Percentiles rank a stretch among this genome's conserved stretches.
Conservation (phyloP, 2,329 filamentous ascomycete genomes). For the Davidsoniella eucalypti region DNA sequence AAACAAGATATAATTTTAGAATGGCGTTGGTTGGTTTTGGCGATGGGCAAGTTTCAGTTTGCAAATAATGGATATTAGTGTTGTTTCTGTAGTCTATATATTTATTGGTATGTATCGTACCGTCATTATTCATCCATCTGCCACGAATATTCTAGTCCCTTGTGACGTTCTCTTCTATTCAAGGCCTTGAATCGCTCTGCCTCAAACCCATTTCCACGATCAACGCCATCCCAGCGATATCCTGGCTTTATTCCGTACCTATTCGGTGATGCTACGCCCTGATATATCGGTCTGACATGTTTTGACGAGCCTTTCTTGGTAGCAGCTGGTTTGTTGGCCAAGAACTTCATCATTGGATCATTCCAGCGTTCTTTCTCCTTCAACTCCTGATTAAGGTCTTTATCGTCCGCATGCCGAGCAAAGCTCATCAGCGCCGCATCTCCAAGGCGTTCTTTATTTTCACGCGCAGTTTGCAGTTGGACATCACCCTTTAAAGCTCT, state of each 20-base stretch:
- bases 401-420: slow-evolving; percentile 69
- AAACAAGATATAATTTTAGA: too few species aligned
- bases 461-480: slow-evolving; percentile 52
- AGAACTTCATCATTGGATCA: slow-evolving; percentile 74
- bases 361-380: slow-evolving; percentile 72
- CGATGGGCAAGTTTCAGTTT: too few species aligned
- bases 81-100: too few species aligned
- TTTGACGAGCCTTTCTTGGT: slow-evolving; percentile 18
- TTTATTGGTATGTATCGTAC: too few species aligned
- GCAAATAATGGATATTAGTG: too few species aligned
- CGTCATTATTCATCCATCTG: slow-evolving; percentile 69
- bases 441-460: slow-evolving; percentile 49
- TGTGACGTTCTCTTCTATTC: slow-evolving; percentile 59
- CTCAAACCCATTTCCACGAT: slow-evolving; percentile 86
- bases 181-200: slow-evolving; percentile 79
- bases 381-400: slow-evolving; percentile 68
- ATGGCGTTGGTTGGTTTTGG: too few species aligned
- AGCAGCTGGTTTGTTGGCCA: slow-evolving; percentile 34
- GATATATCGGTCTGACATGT: slow-evolving; percentile 49
- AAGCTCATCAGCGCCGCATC: slow-evolving; percentile 73
- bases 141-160: slow-evolving; percentile 79
- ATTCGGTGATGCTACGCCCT: slow-evolving; percentile 71
- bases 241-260: slow-evolving; percentile 86
- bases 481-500: slow-evolving; percentile 71
- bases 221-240: slow-evolving; percentile 92